Evolutionary conservation across 2,329 filamentous ascomycete genomes (phyloP).

Genomic region (Aspergillus sp.): DNA sequence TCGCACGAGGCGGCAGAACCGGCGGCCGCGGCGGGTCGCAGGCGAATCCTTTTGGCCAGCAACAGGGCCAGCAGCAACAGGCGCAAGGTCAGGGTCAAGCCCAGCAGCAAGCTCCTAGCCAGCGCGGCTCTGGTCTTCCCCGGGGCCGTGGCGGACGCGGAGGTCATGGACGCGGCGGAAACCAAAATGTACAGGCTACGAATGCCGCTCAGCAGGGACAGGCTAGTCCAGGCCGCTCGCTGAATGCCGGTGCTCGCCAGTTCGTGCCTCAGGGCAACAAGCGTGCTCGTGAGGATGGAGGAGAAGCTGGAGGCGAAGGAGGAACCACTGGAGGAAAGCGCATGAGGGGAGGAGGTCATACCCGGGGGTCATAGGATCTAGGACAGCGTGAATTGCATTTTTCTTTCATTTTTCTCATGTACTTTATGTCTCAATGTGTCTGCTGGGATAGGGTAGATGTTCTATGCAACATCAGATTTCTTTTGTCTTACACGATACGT

Average conservation of each 20-base stretch:
- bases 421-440: slow-evolving; percentile 19
- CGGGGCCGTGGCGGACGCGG: slow-evolving; percentile 51
- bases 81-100: slow-evolving; percentile 25
- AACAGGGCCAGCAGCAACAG: slow-evolving; percentile 26
- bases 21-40: slow-evolving; percentile 41
- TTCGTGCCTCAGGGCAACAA: slow-evolving; percentile 62
- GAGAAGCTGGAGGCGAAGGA: slow-evolving; percentile 39
- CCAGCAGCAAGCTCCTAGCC: slow-evolving; percentile 21
- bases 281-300: slow-evolving; percentile 56
- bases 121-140: slow-evolving; percentile 42
- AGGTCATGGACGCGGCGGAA: slow-evolving; percentile 38
- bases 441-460: background rate
- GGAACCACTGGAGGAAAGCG: slow-evolving; percentile 49
- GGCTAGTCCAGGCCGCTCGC: slow-evolving; percentile 31
- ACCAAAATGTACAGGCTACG: slow-evolving; percentile 45
- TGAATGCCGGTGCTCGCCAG: slow-evolving; percentile 55
- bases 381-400: slow-evolving; percentile 4
- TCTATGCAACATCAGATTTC: background rate
- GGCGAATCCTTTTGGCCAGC: slow-evolving; percentile 33
- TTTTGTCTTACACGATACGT: background rate
- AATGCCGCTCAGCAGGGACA: slow-evolving; percentile 33
- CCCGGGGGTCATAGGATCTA: slow-evolving; percentile 28
- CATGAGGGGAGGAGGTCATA: slow-evolving; percentile 47
- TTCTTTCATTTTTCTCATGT: slow-evolving; percentile 16
- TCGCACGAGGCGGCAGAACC: slow-evolving; percentile 46